Evolutionary conservation across 31 red algal species (phyloP).

Genomic region (Endocladia muricata): DNA sequence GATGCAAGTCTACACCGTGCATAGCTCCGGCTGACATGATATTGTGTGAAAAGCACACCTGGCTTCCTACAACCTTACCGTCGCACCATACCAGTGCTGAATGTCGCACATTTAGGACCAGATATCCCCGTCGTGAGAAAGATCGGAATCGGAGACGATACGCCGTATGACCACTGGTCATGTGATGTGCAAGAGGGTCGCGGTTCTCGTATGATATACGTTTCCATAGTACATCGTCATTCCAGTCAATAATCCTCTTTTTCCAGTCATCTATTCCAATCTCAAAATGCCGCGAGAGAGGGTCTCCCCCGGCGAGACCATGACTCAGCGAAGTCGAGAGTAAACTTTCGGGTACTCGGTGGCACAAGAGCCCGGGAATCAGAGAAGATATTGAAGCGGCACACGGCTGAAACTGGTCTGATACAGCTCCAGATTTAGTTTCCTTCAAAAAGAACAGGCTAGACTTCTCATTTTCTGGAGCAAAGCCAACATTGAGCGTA

Average conservation of each 20-base stretch:
- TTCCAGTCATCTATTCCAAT: slow-evolving; percentile 22
- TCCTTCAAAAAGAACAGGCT: slow-evolving; percentile 37
- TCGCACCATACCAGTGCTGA: slow-evolving; percentile 76
- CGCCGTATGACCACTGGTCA: slow-evolving; percentile 68
- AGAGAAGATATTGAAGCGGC: neutral
- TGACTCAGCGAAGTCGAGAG: slow-evolving; percentile 16
- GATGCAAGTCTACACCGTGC: slow-evolving; percentile 68
- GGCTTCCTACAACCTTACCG: slow-evolving; percentile 64
- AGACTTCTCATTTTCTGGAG: slow-evolving; percentile 3
- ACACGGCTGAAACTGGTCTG: slow-evolving; percentile 35
- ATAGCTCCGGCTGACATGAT: slow-evolving; percentile 79
- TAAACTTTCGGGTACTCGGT: slow-evolving; percentile 11
- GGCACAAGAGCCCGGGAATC: slow-evolving; percentile 27
- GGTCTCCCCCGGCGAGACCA: slow-evolving; percentile 14
- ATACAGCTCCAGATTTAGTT: neutral
- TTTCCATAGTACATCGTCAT: slow-evolving; percentile 69
- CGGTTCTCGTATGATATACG: slow-evolving; percentile 62
- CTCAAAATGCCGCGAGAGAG: slow-evolving; percentile 25
- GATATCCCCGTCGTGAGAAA: slow-evolving; percentile 10
- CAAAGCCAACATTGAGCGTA: slow-evolving; percentile 23
- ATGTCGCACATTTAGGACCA: slow-evolving; percentile 74
- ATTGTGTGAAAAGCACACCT: slow-evolving; percentile 83
- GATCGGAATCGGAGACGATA: slow-evolving; percentile 70
- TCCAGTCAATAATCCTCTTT: slow-evolving; percentile 50
- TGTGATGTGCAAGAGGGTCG: slow-evolving; percentile 76